phyloP scores from a whole-genome alignment of 148 eudicot genomes.

The Arctostaphylos glauca region DNA sequence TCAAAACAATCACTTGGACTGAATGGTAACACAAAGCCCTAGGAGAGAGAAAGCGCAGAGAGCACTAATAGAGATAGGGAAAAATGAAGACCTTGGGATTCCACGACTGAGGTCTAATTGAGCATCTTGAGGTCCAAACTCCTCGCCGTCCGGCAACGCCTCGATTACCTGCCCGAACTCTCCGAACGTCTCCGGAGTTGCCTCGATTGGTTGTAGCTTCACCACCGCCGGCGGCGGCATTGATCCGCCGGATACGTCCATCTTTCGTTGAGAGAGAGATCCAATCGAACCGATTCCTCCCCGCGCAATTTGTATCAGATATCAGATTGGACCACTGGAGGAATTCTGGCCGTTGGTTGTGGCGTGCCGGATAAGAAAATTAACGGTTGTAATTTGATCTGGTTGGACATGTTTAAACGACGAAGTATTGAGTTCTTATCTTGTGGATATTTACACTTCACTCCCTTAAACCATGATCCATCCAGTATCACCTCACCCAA shows the following conservation, averaged over 20 bases:
- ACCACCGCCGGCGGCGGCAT: slow-evolving; percentile 18
- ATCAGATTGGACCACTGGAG: too few relatives aligned
- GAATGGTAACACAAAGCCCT: background rate
- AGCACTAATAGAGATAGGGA: background rate
- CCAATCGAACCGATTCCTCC: too few relatives aligned
- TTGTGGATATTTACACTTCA: too few relatives aligned
- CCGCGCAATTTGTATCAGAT: too few relatives aligned
- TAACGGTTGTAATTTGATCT: too few relatives aligned
- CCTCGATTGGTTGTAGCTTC: slow-evolving; percentile 59
- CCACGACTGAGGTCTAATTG: slow-evolving; percentile 76
- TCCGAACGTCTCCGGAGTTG: slow-evolving; percentile 62
- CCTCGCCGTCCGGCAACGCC: slow-evolving; percentile 50
- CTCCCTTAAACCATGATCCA: too few relatives aligned
- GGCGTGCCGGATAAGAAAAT: too few relatives aligned
- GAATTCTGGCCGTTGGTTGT: too few relatives aligned
- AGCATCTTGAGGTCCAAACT: slow-evolving; percentile 74
- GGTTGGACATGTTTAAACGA: too few relatives aligned
- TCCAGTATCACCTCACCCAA: too few relatives aligned
- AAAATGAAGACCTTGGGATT: slow-evolving; percentile 56
- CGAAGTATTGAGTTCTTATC: too few relatives aligned
- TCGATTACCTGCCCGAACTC: slow-evolving; percentile 76
- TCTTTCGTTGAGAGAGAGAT: background rate
- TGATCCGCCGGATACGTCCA: slow-evolving; percentile 8
- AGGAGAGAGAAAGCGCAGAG: background rate
- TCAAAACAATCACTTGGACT: background rate